phyloP scores from a whole-genome alignment of 305 asterid species.

The Solanum chacoense region DNA sequence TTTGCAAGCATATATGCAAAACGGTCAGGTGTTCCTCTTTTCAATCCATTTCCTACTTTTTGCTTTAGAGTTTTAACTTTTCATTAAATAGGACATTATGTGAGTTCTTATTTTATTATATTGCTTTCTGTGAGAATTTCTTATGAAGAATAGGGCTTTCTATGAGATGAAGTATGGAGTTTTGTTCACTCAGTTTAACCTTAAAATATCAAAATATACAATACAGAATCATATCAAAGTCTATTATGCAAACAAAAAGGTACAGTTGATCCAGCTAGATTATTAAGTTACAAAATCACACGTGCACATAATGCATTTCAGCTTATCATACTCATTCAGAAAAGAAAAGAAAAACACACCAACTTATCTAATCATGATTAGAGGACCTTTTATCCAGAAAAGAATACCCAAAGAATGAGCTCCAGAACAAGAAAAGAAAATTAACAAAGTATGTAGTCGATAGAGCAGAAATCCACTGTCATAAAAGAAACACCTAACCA shows the following conservation, averaged over 20 bases:
- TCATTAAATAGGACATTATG: not conserved
- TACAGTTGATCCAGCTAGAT: not conserved
- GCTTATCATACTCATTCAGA: not conserved
- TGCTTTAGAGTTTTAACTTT: not conserved
- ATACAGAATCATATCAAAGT: not conserved
- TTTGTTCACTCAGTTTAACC: not conserved
- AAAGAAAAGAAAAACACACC: not conserved
- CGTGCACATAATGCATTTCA: not conserved
- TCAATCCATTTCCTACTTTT: not conserved
- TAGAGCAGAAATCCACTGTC: not conserved
- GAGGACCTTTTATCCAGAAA: not conserved
- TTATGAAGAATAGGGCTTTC: not conserved
- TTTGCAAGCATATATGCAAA: not conserved
- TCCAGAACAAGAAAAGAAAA: not conserved
- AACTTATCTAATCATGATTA: not conserved
- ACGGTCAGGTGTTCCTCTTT: not conserved
- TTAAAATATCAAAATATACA: not conserved
- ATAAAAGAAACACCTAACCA: conserved; percentile 44
- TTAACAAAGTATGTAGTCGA: not conserved
- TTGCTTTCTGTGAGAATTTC: not conserved
- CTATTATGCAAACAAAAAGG: not conserved
- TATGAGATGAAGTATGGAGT: not conserved
- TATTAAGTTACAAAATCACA: not conserved
- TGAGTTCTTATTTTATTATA: not conserved
- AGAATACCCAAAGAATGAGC: not conserved